Evolutionary conservation across 2,329 filamentous ascomycete species (phyloP).

Genomic region (Microsporum canis): DNA sequence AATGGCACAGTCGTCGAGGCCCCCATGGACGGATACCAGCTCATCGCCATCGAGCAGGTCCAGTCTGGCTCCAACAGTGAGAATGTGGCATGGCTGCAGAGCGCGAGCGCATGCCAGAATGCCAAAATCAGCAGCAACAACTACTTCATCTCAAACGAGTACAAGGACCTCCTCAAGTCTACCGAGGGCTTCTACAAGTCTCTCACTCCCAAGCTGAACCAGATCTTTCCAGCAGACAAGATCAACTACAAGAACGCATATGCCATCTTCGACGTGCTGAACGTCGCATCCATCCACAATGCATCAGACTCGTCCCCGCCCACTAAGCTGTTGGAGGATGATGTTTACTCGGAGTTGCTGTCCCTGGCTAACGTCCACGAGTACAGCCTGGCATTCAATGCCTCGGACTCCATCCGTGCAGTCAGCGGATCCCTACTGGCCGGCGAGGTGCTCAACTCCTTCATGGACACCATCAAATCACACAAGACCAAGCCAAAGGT

Average conservation of each 20-base stretch:
- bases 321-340: conserved; percentile 47
- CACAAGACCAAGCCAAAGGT: conserved; percentile 29
- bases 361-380: conserved; percentile 71
- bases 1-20: conserved; percentile 57
- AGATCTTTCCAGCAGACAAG: conserved; percentile 38
- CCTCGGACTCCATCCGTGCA: conserved; percentile 36
- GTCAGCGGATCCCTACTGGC: conserved; percentile 53
- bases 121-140: conserved; percentile 48
- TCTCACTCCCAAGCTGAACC: conserved; percentile 43
- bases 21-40: conserved; percentile 71
- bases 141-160: conserved; percentile 45
- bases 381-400: conserved; percentile 72
- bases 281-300: conserved; percentile 54
- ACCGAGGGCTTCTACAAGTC: conserved; percentile 45
- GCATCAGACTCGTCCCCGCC: conserved; percentile 46
- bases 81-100: conserved; percentile 48
- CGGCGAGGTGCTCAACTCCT: conserved; percentile 45
- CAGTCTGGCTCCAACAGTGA: conserved; percentile 49
- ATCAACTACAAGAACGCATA: conserved; percentile 54
- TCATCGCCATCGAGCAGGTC: conserved; percentile 61
- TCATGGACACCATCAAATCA: conserved; percentile 32
- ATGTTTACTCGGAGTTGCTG: conserved; percentile 51
- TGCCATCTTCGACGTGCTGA: conserved; percentile 53
- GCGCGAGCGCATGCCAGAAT: conserved; percentile 44
- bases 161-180: conserved; percentile 36